Percentiles rank a stretch among this genome's conserved stretches.
These are phyloP conservation scores for Thalassia testudinum DNA, from an alignment of 116 monocot genomes.

Conservation along the genomic window DNA sequence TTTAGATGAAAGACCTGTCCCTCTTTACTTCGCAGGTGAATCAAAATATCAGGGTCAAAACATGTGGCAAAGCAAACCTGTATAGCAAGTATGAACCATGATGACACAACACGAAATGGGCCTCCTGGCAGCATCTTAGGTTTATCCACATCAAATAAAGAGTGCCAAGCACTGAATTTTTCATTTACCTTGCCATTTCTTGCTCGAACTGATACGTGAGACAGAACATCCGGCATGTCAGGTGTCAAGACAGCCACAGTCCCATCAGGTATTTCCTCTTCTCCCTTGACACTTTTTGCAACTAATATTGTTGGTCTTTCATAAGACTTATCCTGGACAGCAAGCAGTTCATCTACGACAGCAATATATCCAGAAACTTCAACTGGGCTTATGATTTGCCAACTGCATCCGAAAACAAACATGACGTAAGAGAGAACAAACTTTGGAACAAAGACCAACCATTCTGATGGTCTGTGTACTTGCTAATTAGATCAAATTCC, in stretches of 20 bases:
- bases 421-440: too few species aligned
- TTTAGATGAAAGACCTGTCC: constrained; percentile 55
- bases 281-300: constrained; percentile 84
- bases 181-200: constrained; percentile 84
- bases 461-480: too few species aligned
- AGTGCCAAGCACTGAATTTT: too few species aligned
- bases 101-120: too few species aligned
- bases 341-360: constrained; percentile 59
- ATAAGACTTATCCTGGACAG: constrained; percentile 78
- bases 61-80: constrained; percentile 97
- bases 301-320: constrained; percentile 82
- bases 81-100: background rate
- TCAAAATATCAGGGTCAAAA: constrained; percentile 70
- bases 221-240: constrained; percentile 99
- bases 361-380: constrained; percentile 82
- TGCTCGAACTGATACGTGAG: constrained; percentile 95
- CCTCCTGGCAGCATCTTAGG: too few species aligned
- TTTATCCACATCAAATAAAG: too few species aligned
- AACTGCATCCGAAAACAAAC: constrained; percentile 28
- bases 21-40: constrained; percentile 55
- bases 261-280: constrained; percentile 98
- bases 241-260: constrained; percentile 89
- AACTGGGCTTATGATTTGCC: constrained; percentile 96
- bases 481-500: too few species aligned
- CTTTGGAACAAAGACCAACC: too few species aligned